phyloP scores from a whole-genome alignment of 495 filamentous ascomycete species.

The Hypoxylon fragiforme region DNA sequence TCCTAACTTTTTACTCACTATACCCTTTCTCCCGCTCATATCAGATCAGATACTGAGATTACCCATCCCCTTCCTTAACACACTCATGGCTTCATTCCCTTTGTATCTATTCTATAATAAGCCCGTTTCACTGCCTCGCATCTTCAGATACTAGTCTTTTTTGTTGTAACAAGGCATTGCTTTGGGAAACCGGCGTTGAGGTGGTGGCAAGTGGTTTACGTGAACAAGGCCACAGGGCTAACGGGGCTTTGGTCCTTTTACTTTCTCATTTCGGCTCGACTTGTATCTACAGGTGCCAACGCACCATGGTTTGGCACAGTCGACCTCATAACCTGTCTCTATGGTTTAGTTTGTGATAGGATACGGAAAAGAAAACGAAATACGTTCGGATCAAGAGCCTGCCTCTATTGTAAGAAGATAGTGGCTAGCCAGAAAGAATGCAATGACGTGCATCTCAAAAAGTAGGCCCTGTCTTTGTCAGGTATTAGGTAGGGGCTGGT shows the following conservation, averaged over 20 bases:
- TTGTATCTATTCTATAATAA: constrained; percentile 46
- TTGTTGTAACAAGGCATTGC: constrained; percentile 36
- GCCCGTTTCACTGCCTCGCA: constrained; percentile 25
- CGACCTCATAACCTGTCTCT: constrained; percentile 10
- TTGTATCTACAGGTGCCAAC: constrained; percentile 12
- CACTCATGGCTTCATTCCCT: constrained; percentile 33
- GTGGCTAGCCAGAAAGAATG: background rate
- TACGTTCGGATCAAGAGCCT: constrained; percentile 10
- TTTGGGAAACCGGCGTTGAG: constrained; percentile 27
- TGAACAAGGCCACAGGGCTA: constrained; percentile 12
- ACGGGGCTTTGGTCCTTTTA: constrained; percentile 19
- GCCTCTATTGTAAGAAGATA: background rate
- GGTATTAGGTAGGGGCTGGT: background rate
- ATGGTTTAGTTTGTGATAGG: constrained; percentile 25
- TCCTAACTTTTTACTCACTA: too few relatives aligned
- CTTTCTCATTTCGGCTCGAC: constrained; percentile 6
- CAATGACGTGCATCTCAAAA: background rate
- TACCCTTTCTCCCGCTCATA: background rate
- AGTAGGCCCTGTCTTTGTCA: too few relatives aligned
- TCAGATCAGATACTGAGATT: background rate
- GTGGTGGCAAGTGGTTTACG: constrained; percentile 26
- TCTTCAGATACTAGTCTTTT: constrained; percentile 34
- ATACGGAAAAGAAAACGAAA: constrained; percentile 21
- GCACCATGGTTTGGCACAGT: constrained; percentile 12
- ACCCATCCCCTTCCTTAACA: constrained; percentile 21